Evolutionary conservation across 495 filamentous ascomycete genomes (phyloP), one percentile per base, ranked within the genome.

Genomic region (Usnea hakonensis): DNA sequence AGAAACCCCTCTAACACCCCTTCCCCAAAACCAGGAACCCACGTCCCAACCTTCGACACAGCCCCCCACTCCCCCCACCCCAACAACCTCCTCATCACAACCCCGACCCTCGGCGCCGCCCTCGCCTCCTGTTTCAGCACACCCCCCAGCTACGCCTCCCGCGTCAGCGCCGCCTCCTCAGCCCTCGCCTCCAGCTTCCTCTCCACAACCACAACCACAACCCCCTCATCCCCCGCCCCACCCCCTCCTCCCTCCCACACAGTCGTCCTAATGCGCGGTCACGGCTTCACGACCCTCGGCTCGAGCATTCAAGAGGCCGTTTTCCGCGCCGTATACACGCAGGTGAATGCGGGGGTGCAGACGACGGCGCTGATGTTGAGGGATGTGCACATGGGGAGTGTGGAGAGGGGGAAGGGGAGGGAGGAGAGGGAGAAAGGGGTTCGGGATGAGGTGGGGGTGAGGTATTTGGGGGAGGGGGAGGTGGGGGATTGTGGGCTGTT

Each of bases 211-310:
- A 13, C 2, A 28, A 35, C 26, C 55, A 11, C 0, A 19, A 6
- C 37, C 9, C 0, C 37, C 33, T 41, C 55, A 10, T 9, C 23
- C 13, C 4, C 46, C 35, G 11, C 35, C 44, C 9, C 23, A 1
- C 1, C 0, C 6, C 48, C 26, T 26, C 48, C 16, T 26, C 48
- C 48, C 14, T 14, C 16, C 28, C 26, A 58, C 38, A 30, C 55
- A 0, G 75, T 81, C 5, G 73, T 78, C 3, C 66, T 83, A 14
- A 80, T 81, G 78, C 66, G 70, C 4, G 74, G 74, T 11, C 81
- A 83, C 54, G 81, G 79, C 9, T 80, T 81, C 63, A 78, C 76
- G 0, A 67, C 71, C 1, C 62, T 75, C 3, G 78, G 71, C 0
- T 63, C 64, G 0, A 71, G 40, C 36, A 73, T 83, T 36, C 70